Conservation (phyloP, 1,284 basidiomycete genomes). For the Serendipita sp. region DNA sequence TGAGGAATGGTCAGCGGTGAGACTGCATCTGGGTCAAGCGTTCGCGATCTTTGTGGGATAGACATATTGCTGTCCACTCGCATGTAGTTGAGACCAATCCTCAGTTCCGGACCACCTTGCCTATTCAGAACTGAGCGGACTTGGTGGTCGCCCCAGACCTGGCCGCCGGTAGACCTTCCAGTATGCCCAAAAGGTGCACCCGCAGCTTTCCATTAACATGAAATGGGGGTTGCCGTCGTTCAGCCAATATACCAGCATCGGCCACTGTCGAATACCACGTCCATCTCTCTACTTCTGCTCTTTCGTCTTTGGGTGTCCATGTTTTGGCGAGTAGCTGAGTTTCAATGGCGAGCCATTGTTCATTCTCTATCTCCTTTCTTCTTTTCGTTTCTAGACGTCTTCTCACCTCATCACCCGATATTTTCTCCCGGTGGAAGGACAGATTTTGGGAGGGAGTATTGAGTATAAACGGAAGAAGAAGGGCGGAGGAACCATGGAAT, state of each 20-base stretch:
- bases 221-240: no score
- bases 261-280: conserved; percentile 55
- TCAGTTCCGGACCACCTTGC: conserved; percentile 33
- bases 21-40: conserved; percentile 7
- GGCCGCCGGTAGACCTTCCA: conserved; percentile 24
- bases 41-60: neutral
- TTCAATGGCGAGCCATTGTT: conserved; percentile 42
- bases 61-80: conserved; percentile 17
- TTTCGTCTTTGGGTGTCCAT: conserved; percentile 30
- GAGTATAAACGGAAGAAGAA: neutral
- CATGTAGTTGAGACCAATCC: conserved; percentile 27
- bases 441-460: neutral
- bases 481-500: neutral
- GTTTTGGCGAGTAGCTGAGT: conserved; percentile 39
- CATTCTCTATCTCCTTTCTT: conserved; percentile 27
- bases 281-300: conserved; percentile 42
- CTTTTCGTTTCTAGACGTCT: neutral
- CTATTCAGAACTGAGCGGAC: conserved; percentile 16
- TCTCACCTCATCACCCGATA: neutral
- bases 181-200: neutral
- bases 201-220: conserved; percentile 33
- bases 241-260: conserved; percentile 25
- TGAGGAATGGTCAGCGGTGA: neutral
- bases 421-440: neutral
- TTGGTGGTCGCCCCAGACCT: conserved; percentile 23